Base-by-base conservation (phyloP, 305 asterid genomes). In the Fraxinus latifolia region DNA sequence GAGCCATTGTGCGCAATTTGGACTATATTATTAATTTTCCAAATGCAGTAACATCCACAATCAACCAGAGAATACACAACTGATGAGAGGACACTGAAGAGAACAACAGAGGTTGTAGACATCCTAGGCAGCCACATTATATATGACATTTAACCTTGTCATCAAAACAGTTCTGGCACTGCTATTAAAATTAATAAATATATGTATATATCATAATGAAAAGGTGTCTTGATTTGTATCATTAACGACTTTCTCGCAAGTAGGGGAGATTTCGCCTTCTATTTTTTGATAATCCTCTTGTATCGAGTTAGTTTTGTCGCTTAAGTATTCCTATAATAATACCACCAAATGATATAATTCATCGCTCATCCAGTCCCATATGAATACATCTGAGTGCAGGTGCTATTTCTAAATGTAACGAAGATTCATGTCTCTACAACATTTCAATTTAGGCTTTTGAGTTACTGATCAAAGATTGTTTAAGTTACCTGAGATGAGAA, bases 401-500 rank as follows among this genome's bases (percentile, higher is more conserved):
- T 19, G 9, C 12, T 17, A 19, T 17, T 58, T 39, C 3, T 4
- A 58, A 19, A 58, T 5, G 11, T 7, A 58, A 2, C 31, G 27
- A 17, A 19, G 70, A 58, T 19, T 58, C 23, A 58, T 58, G 27
- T 58, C 11, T 7, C 29, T 58, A 58, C 31, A 58, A 21, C 53
- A 11, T 33, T 5, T 73, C 11, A n/a, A 37, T 36, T 74, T 36
- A 12, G 73, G 39, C 29, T 6, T 15, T 31, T 3, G 31, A 4
- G 74, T 39, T 1, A 55, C 27, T 55, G 3, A 68, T 25, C 4
- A 73, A 0, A 15, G 27, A 25, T 12, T 1, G 11, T 34, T 27
- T 1, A 3, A 31, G 27, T 80, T 62, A 93, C 99, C 94, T 89
- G 93, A 3, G 93, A 84, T 3, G 89, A 67, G 83, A 95, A 93